Evolutionary conservation across 345 rosid genomes (phyloP).

Genomic region (Reutealis trisperma): DNA sequence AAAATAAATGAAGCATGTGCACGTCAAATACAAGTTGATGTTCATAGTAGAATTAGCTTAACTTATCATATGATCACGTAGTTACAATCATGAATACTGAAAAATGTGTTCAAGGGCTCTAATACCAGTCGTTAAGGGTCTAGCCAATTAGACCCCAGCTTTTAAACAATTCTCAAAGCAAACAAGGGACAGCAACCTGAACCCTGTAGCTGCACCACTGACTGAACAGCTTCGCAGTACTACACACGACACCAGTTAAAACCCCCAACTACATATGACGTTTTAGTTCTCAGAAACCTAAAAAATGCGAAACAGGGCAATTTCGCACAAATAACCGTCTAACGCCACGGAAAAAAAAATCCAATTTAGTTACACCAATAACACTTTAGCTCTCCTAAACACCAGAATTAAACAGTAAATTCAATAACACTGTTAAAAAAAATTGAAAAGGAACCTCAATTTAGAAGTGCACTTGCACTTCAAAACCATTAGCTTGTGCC

Average conservation of each 20-base stretch:
- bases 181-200: not conserved
- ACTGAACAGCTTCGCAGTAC: not conserved
- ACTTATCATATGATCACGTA: no score
- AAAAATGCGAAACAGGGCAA: not conserved
- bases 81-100: no score
- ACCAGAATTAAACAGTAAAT: not conserved
- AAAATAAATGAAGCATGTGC: no score
- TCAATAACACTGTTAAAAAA: not conserved
- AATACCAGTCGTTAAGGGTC: no score
- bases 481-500: not conserved
- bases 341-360: not conserved
- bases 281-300: not conserved
- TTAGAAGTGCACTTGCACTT: slow-evolving; percentile 5
- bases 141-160: not conserved
- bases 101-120: no score
- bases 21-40: no score
- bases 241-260: not conserved
- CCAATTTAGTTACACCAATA: slow-evolving; percentile 5
- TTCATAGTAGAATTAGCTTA: no score
- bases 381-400: not conserved
- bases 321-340: not conserved
- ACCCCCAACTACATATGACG: not conserved
- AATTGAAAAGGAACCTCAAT: not conserved
- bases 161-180: not conserved
- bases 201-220: not conserved